Evolutionary conservation across 2,329 filamentous ascomycete genomes (phyloP).

Genomic region (Aspergillus aculeatinus): DNA sequence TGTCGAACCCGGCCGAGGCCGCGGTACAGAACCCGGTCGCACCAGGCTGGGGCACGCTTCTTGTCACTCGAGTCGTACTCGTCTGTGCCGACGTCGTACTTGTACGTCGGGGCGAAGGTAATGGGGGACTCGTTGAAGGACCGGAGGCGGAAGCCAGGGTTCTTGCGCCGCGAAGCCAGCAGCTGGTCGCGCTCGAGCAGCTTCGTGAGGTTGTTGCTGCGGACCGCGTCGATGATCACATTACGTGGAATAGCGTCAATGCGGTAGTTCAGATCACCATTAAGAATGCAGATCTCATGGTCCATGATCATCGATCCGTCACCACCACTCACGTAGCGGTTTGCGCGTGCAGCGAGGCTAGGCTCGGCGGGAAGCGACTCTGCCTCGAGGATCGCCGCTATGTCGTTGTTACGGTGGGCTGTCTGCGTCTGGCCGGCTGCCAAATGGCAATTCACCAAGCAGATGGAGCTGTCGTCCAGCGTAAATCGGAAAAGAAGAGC

Average conservation of each 20-base stretch:
- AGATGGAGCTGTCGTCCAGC: constrained; percentile 89
- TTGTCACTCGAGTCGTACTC: constrained; percentile 95
- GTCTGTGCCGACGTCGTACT: constrained; percentile 95
- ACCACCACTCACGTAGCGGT: constrained; percentile 85
- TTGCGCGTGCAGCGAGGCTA: constrained; percentile 65
- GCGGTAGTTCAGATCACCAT: constrained; percentile 96
- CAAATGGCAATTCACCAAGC: constrained; percentile 96
- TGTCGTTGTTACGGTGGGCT: constrained; percentile 85
- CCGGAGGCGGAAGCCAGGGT: constrained; percentile 82
- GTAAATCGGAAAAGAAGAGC: constrained; percentile 89
- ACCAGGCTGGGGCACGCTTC: constrained; percentile 92
- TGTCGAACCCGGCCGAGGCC: constrained; percentile 81
- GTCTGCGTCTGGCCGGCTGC: constrained; percentile 92
- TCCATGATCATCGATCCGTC: constrained; percentile 94
- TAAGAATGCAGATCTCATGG: constrained; percentile 94
- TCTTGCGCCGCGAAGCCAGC: constrained; percentile 81
- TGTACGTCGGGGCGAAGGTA: constrained; percentile 93
- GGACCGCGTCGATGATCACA: constrained; percentile 82
- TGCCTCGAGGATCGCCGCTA: constrained; percentile 83
- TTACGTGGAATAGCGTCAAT: constrained; percentile 97
- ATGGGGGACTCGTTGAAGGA: constrained; percentile 91
- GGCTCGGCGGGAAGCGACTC: constrained; percentile 70
- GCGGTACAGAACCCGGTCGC: constrained; percentile 85
- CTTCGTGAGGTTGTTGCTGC: constrained; percentile 76
- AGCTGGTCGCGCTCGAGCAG: constrained; percentile 92